Base-by-base conservation (phyloP, 2,329 filamentous ascomycete species). In the Claviceps purpurea region DNA sequence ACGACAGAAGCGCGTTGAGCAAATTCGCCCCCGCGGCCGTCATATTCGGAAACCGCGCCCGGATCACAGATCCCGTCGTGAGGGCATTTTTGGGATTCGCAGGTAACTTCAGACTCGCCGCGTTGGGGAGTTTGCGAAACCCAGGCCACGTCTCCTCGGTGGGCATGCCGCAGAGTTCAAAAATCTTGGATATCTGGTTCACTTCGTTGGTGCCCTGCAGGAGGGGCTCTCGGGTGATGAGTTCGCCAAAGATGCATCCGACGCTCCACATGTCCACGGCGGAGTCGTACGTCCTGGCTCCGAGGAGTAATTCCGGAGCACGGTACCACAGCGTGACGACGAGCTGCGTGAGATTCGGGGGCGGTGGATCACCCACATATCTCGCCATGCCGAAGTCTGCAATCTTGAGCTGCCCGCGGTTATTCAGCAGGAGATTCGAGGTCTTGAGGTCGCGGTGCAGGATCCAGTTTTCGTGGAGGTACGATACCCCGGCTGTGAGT, bases 281-380 rank as follows among this genome's bases (percentile, higher is more conserved):
- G 1, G 76, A 71, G 54, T 78, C 83, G 70, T 98, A 98, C 16
- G 75, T 77, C 39, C 79, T 78, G 0, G 87, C 74, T 5, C 93
- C 93, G 3, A 97, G 81, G 2, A 98, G 77, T 11, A 97, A 78
- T 68, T 97, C 93, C 0, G 93, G 93, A 0, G 87, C 79, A 52
- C 93, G 87, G 67, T 98, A 98, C 93, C 93, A 98, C 6, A 98
- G 78, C 6, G 93, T 98, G 18, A 97, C 91, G 56, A 98, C 93
- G 47, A 97, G 79, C 64, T 91, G 86, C 2, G 93, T 97, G 55
- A 97, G 77, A 56, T 86, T 85, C 1, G 82, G 77, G 0, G 82
- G 75, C 5, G 91, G 75, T 4, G 91, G 89, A 59, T 88, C 82
- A 49, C 86, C 86, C 52, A 87, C 86, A 70, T 93, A 93, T 30